Evolutionary conservation across 257 asterid species (phyloP), one percentile per base, ranked within the genome.

Genomic region (Buddleja alternifolia): DNA sequence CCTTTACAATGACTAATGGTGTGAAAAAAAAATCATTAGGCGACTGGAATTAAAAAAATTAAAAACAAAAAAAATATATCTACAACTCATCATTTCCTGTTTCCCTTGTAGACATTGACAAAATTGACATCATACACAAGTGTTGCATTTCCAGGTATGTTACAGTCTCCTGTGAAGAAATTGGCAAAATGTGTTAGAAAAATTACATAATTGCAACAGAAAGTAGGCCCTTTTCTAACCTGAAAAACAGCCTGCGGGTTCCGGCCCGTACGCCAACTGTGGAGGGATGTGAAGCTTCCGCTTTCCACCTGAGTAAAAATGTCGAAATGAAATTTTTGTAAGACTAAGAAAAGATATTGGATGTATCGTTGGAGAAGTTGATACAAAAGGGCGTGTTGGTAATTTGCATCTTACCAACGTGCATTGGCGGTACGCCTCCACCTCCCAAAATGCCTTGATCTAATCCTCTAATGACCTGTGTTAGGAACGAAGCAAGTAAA

Each of bases 361-460:
- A 19, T 19, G 9, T 20, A 25, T 1, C 16, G 36, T 15, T 17
- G 42, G 56, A 40, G 24, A 39, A 55, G 40, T 39, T 20, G 54
- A 36, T 20, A 52, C 16, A 58, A 10, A 44, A 57, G 5, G 34
- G 61, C 42, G 20, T 20, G 39, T 51, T 29, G 15, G 41, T 54
- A 40, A 15, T 29, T 21, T 37, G 66, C 47, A 59, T 60, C 87
- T 70, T 76, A 91, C 97, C 97, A 65, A 84, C 88, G n/a, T 78
- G 93, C 98, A 92, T 92, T 6, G 95, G 85, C 0, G 98, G 94
- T 45, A 92, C 90, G 17, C 95, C 98, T 81, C 95, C 98, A 57
- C 95, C 96, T 32, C 98, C 98, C 53, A 89, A 58, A 63, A 92
- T 87, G 60, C 98, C 96, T 76, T 92, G 96, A 72, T 92, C 98